Evolutionary conservation across 345 rosid species (phyloP).

Genomic region (Mallotus nudiflorus): DNA sequence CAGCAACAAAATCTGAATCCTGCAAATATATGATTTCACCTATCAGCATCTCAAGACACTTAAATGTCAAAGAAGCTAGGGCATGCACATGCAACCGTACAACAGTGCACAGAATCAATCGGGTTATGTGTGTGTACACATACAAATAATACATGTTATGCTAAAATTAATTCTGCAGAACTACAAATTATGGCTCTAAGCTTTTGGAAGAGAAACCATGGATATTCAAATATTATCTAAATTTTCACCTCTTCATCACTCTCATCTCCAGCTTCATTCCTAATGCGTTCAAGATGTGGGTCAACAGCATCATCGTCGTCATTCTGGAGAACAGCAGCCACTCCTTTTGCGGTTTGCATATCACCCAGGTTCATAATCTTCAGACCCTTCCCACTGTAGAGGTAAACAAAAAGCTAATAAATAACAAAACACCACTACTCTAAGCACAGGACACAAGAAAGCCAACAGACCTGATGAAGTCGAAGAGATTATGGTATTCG

Average conservation of each 20-base stretch:
- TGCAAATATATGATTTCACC: constrained; percentile 30
- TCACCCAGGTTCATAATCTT: constrained; percentile 92
- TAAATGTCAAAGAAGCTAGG: neutral
- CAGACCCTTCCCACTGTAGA: constrained; percentile 75
- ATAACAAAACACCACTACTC: neutral
- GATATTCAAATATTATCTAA: neutral
- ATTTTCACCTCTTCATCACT: constrained; percentile 85
- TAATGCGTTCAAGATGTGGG: constrained; percentile 91
- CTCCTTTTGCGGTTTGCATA: constrained; percentile 53
- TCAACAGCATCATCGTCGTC: constrained; percentile 92
- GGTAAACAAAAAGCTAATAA: constrained; percentile 7
- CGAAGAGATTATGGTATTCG: constrained; percentile 84
- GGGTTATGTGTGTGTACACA: too few species aligned
- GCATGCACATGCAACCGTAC: neutral
- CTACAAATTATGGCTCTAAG: neutral
- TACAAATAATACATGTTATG: too few species aligned
- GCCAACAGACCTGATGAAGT: constrained; percentile 70
- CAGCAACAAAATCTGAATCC: constrained; percentile 92
- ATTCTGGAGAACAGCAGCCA: constrained; percentile 67
- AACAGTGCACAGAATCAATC: neutral
- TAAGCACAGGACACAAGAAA: constrained; percentile 3
- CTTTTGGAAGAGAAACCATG: neutral
- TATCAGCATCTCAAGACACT: neutral
- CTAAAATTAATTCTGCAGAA: neutral
- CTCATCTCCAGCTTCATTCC: constrained; percentile 83